Base-by-base conservation (phyloP, 1,284 basidiomycete genomes). In the Veloporphyrellus conicus region DNA sequence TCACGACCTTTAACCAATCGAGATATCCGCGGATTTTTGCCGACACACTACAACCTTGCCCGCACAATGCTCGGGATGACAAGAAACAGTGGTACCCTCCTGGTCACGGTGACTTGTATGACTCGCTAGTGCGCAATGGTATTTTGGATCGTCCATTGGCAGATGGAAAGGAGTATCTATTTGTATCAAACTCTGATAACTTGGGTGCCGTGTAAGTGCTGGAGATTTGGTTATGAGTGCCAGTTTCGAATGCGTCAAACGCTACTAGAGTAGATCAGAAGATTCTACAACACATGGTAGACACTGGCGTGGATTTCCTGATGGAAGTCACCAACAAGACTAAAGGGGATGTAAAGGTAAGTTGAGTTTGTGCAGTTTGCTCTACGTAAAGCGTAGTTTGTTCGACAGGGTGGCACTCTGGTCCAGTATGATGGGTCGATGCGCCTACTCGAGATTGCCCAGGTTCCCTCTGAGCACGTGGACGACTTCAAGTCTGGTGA, bases 321-420 rank as follows among this genome's bases (percentile, higher is more conserved):
- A 95, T 95, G 92, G 94, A 99, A 74, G 92, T 99, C 57, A 98
- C 95, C 8, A 93, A 98, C 79, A 99, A 98, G 84, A 98, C 94
- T 66, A 97, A 98, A n/a, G n/a, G n/a, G n/a, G n/a, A n/a, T n/a
- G n/a, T n/a, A n/a, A n/a, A 79, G 93, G 57, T 55, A 34, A 41
- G 41, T 22, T 23, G 34, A 6, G 9, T 31, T 31, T 33, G 11
- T 1, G 7, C 14, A 28, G 18, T 35, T 31, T 19, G 23, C n/a
- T n/a, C n/a, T n/a, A n/a, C n/a, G n/a, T n/a, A n/a, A n/a, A n/a
- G n/a, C n/a, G n/a, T n/a, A n/a, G n/a, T n/a, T n/a, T n/a, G n/a
- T n/a, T n/a, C n/a, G n/a, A n/a, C n/a, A 99, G 78, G 96, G 96
- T 80, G 96, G 96, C 73, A 99, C 96, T 44, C 80, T 96, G 60